Evolutionary conservation across 129 eudicot species (phyloP).

Genomic region (Logfia minima): DNA sequence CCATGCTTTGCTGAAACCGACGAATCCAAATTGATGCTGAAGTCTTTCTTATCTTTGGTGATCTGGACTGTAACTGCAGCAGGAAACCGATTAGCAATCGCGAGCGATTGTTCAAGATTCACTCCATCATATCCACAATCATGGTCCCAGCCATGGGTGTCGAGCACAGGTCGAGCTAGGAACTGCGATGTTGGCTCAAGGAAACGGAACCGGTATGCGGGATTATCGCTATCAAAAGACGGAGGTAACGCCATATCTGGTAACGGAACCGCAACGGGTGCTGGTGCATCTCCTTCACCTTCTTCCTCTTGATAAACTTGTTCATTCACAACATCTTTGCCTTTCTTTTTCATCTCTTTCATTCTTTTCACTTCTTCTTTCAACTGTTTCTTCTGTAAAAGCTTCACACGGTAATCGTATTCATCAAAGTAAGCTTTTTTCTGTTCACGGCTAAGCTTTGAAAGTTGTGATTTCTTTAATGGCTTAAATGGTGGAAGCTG

Average conservation of each 20-base stretch:
- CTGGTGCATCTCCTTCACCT: constrained; percentile 56
- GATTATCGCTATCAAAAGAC: constrained; percentile 71
- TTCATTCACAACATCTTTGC: constrained; percentile 43
- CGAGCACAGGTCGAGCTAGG: constrained; percentile 78
- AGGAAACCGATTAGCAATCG: constrained; percentile 58
- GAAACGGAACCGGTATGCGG: constrained; percentile 71
- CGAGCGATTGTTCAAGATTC: constrained; percentile 67
- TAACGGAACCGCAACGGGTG: constrained; percentile 80
- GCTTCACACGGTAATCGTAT: constrained; percentile 93
- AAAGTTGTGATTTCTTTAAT: constrained; percentile 64
- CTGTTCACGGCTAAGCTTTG: constrained; percentile 81
- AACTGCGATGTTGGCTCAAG: constrained; percentile 95
- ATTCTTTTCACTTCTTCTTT: constrained; percentile 80
- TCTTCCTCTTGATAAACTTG: constrained; percentile 52
- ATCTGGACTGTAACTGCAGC: constrained; percentile 61
- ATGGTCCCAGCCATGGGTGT: constrained; percentile 93
- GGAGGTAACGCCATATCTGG: constrained; percentile 93
- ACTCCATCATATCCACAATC: constrained; percentile 96
- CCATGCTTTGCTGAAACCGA: constrained; percentile 71
- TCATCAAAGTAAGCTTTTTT: constrained; percentile 87
- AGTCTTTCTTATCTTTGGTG: constrained; percentile 86
- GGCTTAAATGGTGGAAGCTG: constrained; percentile 98
- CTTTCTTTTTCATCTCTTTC: constrained; percentile 69
- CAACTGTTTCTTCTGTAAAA: constrained; percentile 94
- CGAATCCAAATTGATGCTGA: constrained; percentile 76